These are phyloP conservation scores for Eucalyptus sp. DNA, from an alignment of 345 rosid genomes.

Conservation along the genomic window DNA sequence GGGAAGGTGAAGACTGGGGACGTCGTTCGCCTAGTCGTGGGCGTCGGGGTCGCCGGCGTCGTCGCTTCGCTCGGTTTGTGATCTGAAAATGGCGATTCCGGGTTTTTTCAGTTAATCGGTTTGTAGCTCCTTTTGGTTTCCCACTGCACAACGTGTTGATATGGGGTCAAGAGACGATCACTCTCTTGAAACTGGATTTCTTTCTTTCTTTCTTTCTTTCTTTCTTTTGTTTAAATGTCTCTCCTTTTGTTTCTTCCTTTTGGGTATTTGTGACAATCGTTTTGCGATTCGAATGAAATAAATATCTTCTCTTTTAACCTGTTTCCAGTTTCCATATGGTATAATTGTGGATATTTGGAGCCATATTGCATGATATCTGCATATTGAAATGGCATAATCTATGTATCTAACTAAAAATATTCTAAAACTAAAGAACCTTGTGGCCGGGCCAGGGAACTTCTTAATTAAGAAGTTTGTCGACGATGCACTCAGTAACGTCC, in stretches of 20 bases:
- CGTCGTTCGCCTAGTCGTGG: not conserved
- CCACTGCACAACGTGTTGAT: not conserved
- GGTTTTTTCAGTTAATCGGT: not conserved
- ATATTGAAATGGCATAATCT: not conserved
- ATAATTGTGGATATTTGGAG: not conserved
- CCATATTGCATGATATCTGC: not conserved
- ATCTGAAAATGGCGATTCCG: not conserved
- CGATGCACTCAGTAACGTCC: not conserved
- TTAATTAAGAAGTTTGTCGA: not conserved
- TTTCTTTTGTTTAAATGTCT: no score
- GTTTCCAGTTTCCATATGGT: not conserved
- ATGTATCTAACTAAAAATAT: not conserved
- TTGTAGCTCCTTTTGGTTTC: not conserved
- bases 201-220: not conserved
- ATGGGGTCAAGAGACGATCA: not conserved
- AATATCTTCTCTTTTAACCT: not conserved
- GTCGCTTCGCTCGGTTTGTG: not conserved
- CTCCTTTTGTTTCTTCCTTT: not conserved
- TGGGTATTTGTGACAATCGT: not conserved
- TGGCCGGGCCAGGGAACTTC: not conserved
- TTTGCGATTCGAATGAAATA: not conserved
- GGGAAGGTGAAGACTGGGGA: not conserved
- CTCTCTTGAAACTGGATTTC: not conserved
- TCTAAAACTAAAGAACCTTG: not conserved
- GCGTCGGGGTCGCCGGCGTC: not conserved